A percentile compares a stretch with the other conserved stretches of the same genome.
phyloP scores from a whole-genome alignment of 257 asterid genomes.

The Datura wrightii region DNA sequence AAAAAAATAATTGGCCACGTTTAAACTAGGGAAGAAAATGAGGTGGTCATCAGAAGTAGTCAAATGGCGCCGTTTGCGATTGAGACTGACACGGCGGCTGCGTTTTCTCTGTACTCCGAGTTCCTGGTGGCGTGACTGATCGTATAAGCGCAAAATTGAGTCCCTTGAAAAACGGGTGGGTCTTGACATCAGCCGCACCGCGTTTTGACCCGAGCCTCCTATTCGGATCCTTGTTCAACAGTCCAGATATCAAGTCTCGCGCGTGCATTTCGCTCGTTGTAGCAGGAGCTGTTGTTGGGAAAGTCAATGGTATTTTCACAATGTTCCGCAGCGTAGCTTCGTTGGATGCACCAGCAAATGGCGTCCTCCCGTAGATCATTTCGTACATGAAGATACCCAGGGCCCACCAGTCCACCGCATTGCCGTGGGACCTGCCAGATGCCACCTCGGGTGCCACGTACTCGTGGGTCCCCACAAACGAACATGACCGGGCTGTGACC shows the following conservation, averaged over 20 bases:
- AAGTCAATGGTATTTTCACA: constrained; percentile 51
- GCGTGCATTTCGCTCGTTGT: constrained; percentile 59
- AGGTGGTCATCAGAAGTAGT: constrained; percentile 47
- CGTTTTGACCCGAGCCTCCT: constrained; percentile 79
- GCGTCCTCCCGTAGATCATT: constrained; percentile 84
- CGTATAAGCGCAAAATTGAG: constrained; percentile 82
- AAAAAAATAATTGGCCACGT: no score
- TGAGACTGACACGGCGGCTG: no score
- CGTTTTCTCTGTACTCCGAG: no score
- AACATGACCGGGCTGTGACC: constrained; percentile 75
- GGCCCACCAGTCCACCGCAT: constrained; percentile 98
- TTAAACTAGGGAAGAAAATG: no score
- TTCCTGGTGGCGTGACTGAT: constrained; percentile 65
- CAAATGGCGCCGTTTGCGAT: constrained; percentile 57
- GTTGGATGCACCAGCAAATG: constrained; percentile 71
- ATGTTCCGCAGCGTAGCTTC: constrained; percentile 70
- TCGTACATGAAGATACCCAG: constrained; percentile 83
- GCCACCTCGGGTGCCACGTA: constrained; percentile 99
- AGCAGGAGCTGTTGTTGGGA: constrained; percentile 55
- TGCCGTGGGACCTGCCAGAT: constrained; percentile 78
- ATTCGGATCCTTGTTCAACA: constrained; percentile 70
- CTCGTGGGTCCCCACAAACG: constrained; percentile 94
- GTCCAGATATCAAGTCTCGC: constrained; percentile 60
- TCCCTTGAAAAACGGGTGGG: constrained; percentile 82
- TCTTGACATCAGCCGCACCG: constrained; percentile 84